Percentiles rank a stretch among this genome's conserved stretches.
Conservation (phyloP, 1,284 basidiomycete genomes). For the Ustilago tritici region DNA sequence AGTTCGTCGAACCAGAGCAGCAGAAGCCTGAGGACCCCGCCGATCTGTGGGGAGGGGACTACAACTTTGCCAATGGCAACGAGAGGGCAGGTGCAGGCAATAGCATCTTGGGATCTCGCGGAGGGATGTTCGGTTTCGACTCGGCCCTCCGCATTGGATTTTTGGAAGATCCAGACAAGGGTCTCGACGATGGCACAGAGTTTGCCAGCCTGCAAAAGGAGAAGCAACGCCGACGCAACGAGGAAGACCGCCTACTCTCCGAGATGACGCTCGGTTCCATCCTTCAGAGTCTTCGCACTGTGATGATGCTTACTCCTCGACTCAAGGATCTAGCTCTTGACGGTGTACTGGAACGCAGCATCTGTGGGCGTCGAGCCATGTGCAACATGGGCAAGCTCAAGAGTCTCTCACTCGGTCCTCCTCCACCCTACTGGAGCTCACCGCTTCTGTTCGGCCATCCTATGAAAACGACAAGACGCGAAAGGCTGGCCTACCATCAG, state of each 20-base stretch:
- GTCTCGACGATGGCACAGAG: slow-evolving; percentile 41
- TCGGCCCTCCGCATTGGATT: slow-evolving; percentile 41
- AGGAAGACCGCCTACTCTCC: slow-evolving; percentile 49
- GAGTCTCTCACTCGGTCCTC: slow-evolving; percentile 54
- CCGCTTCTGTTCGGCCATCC: slow-evolving; percentile 53
- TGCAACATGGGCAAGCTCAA: slow-evolving; percentile 54
- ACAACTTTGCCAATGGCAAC: slow-evolving; percentile 51
- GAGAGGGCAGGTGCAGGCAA: slow-evolving; percentile 52
- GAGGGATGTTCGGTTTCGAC: slow-evolving; percentile 52
- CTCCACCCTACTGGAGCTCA: slow-evolving; percentile 59
- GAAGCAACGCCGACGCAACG: slow-evolving; percentile 36
- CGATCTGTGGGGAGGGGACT: slow-evolving; percentile 49
- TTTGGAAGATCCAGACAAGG: slow-evolving; percentile 32
- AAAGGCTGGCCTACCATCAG: slow-evolving; percentile 43
- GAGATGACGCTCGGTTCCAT: slow-evolving; percentile 53
- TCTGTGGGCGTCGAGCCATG: slow-evolving; percentile 51
- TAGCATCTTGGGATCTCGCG: slow-evolving; percentile 41
- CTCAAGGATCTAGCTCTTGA: slow-evolving; percentile 53
- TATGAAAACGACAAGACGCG: slow-evolving; percentile 43
- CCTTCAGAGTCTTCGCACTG: slow-evolving; percentile 42
- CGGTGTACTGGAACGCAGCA: slow-evolving; percentile 50
- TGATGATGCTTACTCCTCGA: slow-evolving; percentile 48
- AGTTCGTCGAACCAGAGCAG: slow-evolving; percentile 45
- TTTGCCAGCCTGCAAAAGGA: slow-evolving; percentile 37
- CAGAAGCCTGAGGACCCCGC: slow-evolving; percentile 49